Percentiles rank a stretch among this genome's conserved stretches.
Evolutionary conservation across 371 early-diverging fungal species (phyloP).

Genomic region (Synchytrium microbalum): DNA sequence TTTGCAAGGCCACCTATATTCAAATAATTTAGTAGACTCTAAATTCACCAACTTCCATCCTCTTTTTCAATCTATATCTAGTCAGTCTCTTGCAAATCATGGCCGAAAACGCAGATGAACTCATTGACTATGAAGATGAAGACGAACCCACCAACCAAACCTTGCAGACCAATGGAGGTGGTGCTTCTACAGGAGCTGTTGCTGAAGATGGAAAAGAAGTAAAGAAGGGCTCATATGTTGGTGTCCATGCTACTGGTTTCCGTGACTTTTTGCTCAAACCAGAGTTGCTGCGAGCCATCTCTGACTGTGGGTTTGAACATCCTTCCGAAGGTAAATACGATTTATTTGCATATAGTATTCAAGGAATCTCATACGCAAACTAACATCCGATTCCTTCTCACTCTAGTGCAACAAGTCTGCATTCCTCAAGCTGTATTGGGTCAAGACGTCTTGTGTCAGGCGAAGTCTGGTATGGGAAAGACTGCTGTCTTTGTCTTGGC

Average conservation of each 20-base stretch:
- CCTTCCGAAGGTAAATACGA: constrained; percentile 79
- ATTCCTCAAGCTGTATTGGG: constrained; percentile 96
- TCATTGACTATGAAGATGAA: constrained; percentile 80
- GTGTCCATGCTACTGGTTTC: constrained; percentile 97
- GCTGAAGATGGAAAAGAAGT: constrained; percentile 54
- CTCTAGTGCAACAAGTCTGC: constrained; percentile 93
- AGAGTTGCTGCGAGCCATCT: constrained; percentile 88
- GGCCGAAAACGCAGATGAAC: constrained; percentile 63
- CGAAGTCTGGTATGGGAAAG: constrained; percentile 99
- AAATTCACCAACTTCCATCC: too few species aligned
- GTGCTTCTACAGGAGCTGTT: constrained; percentile 41
- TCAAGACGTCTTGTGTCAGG: constrained; percentile 96
- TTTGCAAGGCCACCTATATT: too few species aligned
- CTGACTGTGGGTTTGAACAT: constrained; percentile 98
- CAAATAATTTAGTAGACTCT: too few species aligned
- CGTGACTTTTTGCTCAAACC: constrained; percentile 95
- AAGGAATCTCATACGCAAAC: background rate
- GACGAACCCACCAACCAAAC: constrained; percentile 23
- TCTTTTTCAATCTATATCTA: background rate
- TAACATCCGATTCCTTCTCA: background rate
- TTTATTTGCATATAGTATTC: background rate
- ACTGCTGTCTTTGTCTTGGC: constrained; percentile 98
- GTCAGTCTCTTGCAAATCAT: constrained; percentile 1
- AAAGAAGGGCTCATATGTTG: constrained; percentile 95
- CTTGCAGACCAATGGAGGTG: constrained; percentile 32